phyloP scores from a whole-genome alignment of 2,329 filamentous ascomycete genomes.

The Septoria linicola region DNA sequence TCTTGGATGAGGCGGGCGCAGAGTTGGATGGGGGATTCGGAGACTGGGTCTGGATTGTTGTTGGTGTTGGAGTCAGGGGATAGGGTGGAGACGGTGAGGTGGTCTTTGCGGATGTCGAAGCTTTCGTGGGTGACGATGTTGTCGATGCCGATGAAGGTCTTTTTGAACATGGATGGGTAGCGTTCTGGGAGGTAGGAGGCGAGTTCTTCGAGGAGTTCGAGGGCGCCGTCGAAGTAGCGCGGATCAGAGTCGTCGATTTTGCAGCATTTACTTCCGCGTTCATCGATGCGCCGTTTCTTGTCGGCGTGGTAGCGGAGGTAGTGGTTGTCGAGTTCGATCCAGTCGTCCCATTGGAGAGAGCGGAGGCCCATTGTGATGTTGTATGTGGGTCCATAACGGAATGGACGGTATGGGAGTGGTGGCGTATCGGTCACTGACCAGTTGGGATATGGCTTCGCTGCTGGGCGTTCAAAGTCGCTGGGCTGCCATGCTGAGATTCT shows the following conservation, averaged over 20 bases:
- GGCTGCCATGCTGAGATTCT: constrained; percentile 55
- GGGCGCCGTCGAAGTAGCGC: constrained; percentile 60
- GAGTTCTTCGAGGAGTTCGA: constrained; percentile 75
- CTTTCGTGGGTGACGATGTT: constrained; percentile 70
- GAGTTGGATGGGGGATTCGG: constrained; percentile 76
- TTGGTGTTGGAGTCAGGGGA: too few relatives aligned
- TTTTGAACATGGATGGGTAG: constrained; percentile 69
- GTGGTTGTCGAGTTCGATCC: constrained; percentile 83
- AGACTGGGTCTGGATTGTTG: constrained; percentile 23
- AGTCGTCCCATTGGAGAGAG: constrained; percentile 67
- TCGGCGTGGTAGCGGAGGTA: constrained; percentile 70
- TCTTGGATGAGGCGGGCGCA: constrained; percentile 73
- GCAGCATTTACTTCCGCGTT: constrained; percentile 67
- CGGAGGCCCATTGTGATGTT: constrained; percentile 75
- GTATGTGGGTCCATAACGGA: constrained; percentile 70
- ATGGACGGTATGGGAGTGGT: constrained; percentile 74
- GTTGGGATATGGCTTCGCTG: constrained; percentile 61
- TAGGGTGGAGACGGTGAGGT: constrained; percentile 46
- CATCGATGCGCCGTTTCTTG: constrained; percentile 66
- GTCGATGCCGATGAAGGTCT: constrained; percentile 63
- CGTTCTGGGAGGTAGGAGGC: constrained; percentile 67
- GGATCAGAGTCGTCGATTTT: constrained; percentile 65
- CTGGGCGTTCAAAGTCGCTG: constrained; percentile 59
- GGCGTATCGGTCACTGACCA: constrained; percentile 70
- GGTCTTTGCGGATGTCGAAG: constrained; percentile 65